Evolutionary conservation across 306 rosid genomes (phyloP).

Genomic region (Cucumis hystrix): DNA sequence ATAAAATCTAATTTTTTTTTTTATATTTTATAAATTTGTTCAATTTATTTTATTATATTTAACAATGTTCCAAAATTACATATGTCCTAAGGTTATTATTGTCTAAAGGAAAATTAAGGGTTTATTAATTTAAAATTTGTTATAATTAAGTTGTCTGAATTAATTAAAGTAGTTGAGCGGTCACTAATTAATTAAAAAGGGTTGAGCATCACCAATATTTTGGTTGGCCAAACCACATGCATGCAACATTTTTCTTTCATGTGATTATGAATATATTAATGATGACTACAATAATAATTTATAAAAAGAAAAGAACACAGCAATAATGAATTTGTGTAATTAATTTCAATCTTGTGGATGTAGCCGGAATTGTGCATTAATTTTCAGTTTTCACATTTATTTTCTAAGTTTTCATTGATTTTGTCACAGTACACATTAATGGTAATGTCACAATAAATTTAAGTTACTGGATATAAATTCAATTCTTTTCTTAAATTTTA

Average conservation of each 20-base stretch:
- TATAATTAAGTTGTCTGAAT: neutral
- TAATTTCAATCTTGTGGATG: neutral
- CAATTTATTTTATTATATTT: too few relatives aligned
- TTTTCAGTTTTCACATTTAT: neutral
- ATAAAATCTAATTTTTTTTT: too few relatives aligned
- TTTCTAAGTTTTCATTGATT: neutral
- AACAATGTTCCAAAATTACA: too few relatives aligned
- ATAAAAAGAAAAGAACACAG: neutral
- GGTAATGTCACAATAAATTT: neutral
- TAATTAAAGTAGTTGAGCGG: neutral
- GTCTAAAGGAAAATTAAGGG: too few relatives aligned
- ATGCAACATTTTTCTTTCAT: neutral
- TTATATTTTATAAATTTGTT: too few relatives aligned
- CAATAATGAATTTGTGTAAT: neutral
- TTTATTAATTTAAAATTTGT: too few relatives aligned
- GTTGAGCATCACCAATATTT: neutral
- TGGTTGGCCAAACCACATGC: neutral
- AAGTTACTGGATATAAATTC: neutral
- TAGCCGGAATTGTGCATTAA: neutral
- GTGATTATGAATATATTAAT: neutral
- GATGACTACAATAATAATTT: too few relatives aligned
- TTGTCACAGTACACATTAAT: neutral
- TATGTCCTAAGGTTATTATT: too few relatives aligned
- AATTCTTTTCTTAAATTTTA: too few relatives aligned
- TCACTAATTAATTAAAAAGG: neutral